A percentile compares a stretch with the other conserved stretches of the same genome.
Evolutionary conservation across 495 filamentous ascomycete species (phyloP).

Genomic region (Penicillium goetzii): DNA sequence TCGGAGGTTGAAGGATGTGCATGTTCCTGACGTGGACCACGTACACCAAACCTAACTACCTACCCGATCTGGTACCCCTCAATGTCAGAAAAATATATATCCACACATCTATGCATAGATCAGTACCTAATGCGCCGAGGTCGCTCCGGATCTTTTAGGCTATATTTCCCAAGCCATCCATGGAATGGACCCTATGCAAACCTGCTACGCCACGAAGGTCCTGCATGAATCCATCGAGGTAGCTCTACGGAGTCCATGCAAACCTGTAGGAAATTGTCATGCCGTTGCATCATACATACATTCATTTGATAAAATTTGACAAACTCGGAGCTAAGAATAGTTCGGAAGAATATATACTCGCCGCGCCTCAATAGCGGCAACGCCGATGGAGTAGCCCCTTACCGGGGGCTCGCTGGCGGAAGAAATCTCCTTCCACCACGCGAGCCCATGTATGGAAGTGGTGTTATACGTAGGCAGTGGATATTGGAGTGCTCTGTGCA

Average conservation of each 20-base stretch:
- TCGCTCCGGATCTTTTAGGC: neutral
- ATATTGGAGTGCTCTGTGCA: neutral
- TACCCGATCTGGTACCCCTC: neutral
- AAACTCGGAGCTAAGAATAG: neutral
- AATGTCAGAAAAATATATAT: neutral
- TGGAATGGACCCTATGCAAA: neutral
- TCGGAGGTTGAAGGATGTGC: neutral
- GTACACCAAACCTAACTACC: neutral
- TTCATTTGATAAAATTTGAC: neutral
- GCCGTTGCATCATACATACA: neutral
- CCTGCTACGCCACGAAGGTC: neutral
- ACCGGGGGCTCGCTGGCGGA: neutral
- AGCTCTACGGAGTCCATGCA: neutral
- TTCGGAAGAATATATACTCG: neutral
- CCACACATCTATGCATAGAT: neutral
- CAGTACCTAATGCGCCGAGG: neutral
- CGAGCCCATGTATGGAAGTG: neutral
- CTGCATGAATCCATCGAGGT: neutral
- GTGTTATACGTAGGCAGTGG: neutral
- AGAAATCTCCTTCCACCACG: constrained; percentile 3
- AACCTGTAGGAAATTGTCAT: neutral
- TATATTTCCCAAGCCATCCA: neutral
- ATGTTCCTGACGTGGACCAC: neutral
- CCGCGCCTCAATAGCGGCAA: constrained; percentile 18
- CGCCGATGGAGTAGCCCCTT: neutral